phyloP scores from a whole-genome alignment of 1,284 basidiomycete genomes.

The Phlebopus sp. region DNA sequence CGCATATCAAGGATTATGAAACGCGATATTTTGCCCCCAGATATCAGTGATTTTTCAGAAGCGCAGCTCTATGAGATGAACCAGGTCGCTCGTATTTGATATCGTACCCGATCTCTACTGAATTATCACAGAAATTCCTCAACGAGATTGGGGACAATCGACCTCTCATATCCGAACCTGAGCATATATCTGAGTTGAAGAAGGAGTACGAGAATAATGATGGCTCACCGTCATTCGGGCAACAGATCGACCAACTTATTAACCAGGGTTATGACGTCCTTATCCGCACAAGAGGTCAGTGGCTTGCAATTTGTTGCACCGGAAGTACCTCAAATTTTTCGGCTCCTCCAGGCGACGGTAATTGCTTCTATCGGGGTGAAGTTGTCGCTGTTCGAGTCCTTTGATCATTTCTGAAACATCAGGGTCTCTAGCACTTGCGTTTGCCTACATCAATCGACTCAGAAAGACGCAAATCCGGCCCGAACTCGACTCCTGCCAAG shows the following conservation, averaged over 20 bases:
- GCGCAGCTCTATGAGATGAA: conserved; percentile 50
- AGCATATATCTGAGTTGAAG: conserved; percentile 49
- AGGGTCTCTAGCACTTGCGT: conserved; percentile 58
- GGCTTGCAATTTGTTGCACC: conserved; percentile 33
- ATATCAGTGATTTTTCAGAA: conserved; percentile 31
- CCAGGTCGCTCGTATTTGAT: conserved; percentile 31
- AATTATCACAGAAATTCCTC: conserved; percentile 38
- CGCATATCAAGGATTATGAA: not conserved
- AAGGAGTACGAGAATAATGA: conserved; percentile 57
- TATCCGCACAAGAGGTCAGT: conserved; percentile 64
- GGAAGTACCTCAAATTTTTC: conserved; percentile 10
- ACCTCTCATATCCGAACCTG: conserved; percentile 50
- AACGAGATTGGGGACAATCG: conserved; percentile 46
- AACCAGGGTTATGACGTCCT: conserved; percentile 58
- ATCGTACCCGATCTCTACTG: conserved; percentile 5
- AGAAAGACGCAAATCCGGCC: conserved; percentile 39
- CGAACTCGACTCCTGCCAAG: no score
- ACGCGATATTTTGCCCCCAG: conserved; percentile 14
- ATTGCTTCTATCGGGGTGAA: conserved; percentile 79
- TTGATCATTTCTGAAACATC: conserved; percentile 29
- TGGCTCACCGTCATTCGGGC: conserved; percentile 47
- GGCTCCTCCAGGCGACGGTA: conserved; percentile 58
- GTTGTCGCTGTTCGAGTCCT: conserved; percentile 7
- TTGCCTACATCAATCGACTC: conserved; percentile 63
- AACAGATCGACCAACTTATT: conserved; percentile 65